Percentiles rank a stretch among this genome's conserved stretches.
Evolutionary conservation across 2,329 filamentous ascomycete genomes (phyloP).

Genomic region (Coniochaeta hoffmannii): DNA sequence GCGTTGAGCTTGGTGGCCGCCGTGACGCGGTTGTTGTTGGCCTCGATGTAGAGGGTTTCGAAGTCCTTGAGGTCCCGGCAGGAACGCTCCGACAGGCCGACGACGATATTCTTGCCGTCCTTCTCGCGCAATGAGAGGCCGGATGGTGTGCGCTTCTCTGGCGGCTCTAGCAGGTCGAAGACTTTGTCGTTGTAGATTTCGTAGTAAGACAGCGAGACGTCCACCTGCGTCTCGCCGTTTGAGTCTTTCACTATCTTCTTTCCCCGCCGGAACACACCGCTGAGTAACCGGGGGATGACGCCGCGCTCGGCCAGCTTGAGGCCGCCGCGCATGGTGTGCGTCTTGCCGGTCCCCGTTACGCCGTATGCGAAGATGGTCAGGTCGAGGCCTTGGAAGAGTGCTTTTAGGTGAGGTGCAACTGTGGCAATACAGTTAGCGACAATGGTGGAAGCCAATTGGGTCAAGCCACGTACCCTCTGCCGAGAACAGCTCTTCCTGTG

Average conservation of each 20-base stretch:
- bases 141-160: slow-evolving; percentile 75
- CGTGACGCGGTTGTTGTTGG: slow-evolving; percentile 84
- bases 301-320: slow-evolving; percentile 79
- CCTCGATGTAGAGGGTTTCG: slow-evolving; percentile 81
- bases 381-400: slow-evolving; percentile 83
- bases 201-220: slow-evolving; percentile 80
- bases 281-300: slow-evolving; percentile 79
- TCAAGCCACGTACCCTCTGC: slow-evolving; percentile 51
- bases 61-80: slow-evolving; percentile 87
- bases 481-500: slow-evolving; percentile 84
- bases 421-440: slow-evolving; percentile 13
- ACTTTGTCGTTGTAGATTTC: slow-evolving; percentile 98
- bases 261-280: slow-evolving; percentile 74
- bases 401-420: slow-evolving; percentile 87
- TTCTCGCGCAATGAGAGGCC: slow-evolving; percentile 81
- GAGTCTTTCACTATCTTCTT: slow-evolving; percentile 82
- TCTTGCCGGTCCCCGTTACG: slow-evolving; percentile 89
- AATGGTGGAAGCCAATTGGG: neutral
- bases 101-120: slow-evolving; percentile 78
- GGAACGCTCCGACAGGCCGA: slow-evolving; percentile 74
- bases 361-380: slow-evolving; percentile 90
- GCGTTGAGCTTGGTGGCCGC: slow-evolving; percentile 89
- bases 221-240: slow-evolving; percentile 59
- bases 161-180: slow-evolving; percentile 80
- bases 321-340: slow-evolving; percentile 91